Percentiles rank a stretch among this genome's conserved stretches.
Conservation (phyloP, 345 rosid species). For the Turritis glabra region DNA sequence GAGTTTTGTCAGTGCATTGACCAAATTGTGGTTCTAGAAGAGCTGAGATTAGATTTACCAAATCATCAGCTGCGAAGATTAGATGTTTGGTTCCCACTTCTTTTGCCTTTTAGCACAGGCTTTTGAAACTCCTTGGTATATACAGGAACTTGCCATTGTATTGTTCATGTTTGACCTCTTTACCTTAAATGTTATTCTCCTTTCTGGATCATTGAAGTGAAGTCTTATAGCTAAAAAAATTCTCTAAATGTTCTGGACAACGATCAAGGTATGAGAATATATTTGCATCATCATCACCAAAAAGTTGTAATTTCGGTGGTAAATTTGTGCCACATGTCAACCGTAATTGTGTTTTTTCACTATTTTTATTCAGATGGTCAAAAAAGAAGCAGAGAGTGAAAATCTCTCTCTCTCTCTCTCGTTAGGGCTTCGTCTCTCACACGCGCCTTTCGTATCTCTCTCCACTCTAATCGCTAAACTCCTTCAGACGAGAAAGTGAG, state of each 20-base stretch:
- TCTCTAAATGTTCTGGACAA: neutral
- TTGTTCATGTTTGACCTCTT: slow-evolving; percentile 6
- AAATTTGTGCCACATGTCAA: neutral
- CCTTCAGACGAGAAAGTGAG: slow-evolving; percentile 10
- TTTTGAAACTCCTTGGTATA: slow-evolving; percentile 14
- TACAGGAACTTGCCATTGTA: slow-evolving; percentile 1
- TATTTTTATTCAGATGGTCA: neutral
- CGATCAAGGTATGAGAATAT: neutral
- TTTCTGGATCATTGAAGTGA: neutral
- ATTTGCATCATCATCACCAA: neutral
- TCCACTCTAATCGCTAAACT: slow-evolving; percentile 11
- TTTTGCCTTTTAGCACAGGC: slow-evolving; percentile 16
- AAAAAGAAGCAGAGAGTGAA: neutral
- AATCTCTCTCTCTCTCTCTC: neutral
- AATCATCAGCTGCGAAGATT: slow-evolving; percentile 7
- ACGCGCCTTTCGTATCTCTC: neutral
- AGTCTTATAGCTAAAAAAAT: neutral
- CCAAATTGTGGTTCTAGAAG: slow-evolving; percentile 18
- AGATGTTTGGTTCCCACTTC: slow-evolving; percentile 10
- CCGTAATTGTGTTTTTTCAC: neutral
- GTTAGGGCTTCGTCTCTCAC: slow-evolving; percentile 25
- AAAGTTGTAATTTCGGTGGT: neutral
- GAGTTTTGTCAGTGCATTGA: neutral
- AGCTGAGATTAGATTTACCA: slow-evolving; percentile 25
- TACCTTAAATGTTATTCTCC: slow-evolving; percentile 3